A percentile compares a stretch with the other conserved stretches of the same genome.
These are phyloP conservation scores for Boletus sensibilis DNA, from an alignment of 768 basidiomycete genomes.

Conservation along the genomic window DNA sequence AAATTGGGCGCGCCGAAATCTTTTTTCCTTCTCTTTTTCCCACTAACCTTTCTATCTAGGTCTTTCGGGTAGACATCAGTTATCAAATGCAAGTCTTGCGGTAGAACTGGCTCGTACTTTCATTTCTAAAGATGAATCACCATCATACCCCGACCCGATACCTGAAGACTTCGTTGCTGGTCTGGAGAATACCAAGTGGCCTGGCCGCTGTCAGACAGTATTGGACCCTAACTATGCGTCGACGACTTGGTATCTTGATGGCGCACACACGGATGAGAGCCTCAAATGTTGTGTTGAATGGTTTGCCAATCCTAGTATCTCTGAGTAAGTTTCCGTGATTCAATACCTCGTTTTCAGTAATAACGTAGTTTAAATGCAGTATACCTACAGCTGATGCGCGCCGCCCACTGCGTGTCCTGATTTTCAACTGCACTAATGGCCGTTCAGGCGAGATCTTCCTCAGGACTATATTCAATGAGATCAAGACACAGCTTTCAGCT, in stretches of 20 bases:
- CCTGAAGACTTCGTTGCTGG: slow-evolving; percentile 57
- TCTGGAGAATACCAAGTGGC: slow-evolving; percentile 76
- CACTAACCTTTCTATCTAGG: slow-evolving; percentile 45
- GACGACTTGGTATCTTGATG: slow-evolving; percentile 89
- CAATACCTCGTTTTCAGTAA: not conserved
- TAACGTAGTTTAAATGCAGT: slow-evolving; percentile 3
- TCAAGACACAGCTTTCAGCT: slow-evolving; percentile 45
- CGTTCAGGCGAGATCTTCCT: slow-evolving; percentile 79
- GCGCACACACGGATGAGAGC: slow-evolving; percentile 93
- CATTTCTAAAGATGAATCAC: slow-evolving; percentile 39
- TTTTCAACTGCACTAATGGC: slow-evolving; percentile 96
- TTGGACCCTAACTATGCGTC: slow-evolving; percentile 50
- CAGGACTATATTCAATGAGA: slow-evolving; percentile 51
- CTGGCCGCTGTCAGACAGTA: slow-evolving; percentile 90
- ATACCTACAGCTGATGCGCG: slow-evolving; percentile 16
- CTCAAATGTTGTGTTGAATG: slow-evolving; percentile 84
- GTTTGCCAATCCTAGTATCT: slow-evolving; percentile 68
- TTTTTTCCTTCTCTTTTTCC: not conserved
- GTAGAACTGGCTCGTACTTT: slow-evolving; percentile 69
- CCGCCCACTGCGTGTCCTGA: slow-evolving; percentile 53
- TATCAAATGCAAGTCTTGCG: slow-evolving; percentile 85
- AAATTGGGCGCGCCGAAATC: slow-evolving; percentile 54
- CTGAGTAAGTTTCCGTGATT: slow-evolving; percentile 21
- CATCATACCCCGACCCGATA: slow-evolving; percentile 33
- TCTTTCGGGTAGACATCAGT: slow-evolving; percentile 82